Evolutionary conservation across 768 basidiomycete species (phyloP), one percentile per base, ranked within the genome.

Genomic region (Suillus luteus): DNA sequence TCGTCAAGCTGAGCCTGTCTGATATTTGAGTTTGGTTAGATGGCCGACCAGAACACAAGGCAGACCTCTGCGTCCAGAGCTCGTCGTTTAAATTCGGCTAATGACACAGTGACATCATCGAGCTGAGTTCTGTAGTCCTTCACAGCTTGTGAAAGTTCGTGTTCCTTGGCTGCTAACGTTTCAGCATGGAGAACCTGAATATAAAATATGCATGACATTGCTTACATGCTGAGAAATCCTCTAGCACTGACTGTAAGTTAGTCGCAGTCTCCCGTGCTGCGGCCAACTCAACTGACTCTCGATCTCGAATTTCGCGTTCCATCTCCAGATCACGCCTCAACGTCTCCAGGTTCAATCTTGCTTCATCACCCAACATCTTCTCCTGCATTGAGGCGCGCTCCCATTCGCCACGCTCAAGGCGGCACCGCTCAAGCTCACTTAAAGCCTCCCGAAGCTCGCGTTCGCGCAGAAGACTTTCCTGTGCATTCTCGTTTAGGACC

Each of bases 211-310:
- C 46, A 35, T 60, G 62, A 55, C 49, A 33, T 3, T 78, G 55
- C 90, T 64, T 69, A 96, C 96, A 90, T 60, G 88, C 82, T 78
- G 99, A 95, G 78, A 99, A 99, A 76, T 99, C 97, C 71, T 93
- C 90, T 69, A 99, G 78, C 4, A 99, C 97, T 3, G 91, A 90
- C 74, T 98, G 93, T 64, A 99, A 74, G 76, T 99, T 99, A 8
- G 76, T 80, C 5, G 88, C 85, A 70, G 89, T 91, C 78, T 93
- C 89, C 65, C 80, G 81, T 68, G 93, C 92, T 22, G 78, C 74
- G 65, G 88, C 88, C 46, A 94, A 79, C 65, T 87, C 85, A 0
- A 70, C 79, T 37, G 74, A 71, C 19, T 88, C 86, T 67, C 83
- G 78, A 69, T 85, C 82, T 67, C 86, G 77, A 40, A 80, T 82